Conservation (phyloP, 2,329 filamentous ascomycete species). For the Paecilomyces niveus region DNA sequence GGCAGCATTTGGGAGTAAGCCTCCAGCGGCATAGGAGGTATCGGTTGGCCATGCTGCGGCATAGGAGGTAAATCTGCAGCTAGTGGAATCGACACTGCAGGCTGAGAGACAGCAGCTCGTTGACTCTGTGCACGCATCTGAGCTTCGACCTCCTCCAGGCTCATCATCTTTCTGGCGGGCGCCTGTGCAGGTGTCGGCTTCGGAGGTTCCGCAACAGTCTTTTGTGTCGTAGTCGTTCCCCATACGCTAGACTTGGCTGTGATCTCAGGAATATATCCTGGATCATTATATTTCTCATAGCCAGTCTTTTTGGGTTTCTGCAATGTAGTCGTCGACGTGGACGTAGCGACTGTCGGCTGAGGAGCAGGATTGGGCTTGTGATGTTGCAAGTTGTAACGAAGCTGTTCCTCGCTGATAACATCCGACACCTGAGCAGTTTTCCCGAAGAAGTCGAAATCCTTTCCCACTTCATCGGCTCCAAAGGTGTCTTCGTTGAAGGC, state of each 20-base stretch:
- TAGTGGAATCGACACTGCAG: constrained; percentile 20
- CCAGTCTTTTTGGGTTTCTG: constrained; percentile 64
- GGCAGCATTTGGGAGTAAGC: constrained; percentile 30
- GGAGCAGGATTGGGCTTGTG: constrained; percentile 45
- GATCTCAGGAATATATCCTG: constrained; percentile 78
- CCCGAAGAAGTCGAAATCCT: constrained; percentile 96
- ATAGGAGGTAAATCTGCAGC: constrained; percentile 23
- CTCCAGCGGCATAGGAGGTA: constrained; percentile 21
- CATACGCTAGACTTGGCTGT: constrained; percentile 91
- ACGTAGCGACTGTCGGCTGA: constrained; percentile 28
- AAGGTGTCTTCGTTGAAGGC: constrained; percentile 98
- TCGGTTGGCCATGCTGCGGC: constrained; percentile 20
- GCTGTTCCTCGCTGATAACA: constrained; percentile 84
- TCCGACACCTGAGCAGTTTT: constrained; percentile 79
- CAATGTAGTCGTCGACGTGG: constrained; percentile 28
- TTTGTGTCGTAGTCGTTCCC: constrained; percentile 57
- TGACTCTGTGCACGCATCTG: constrained; percentile 67
- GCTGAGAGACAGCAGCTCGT: constrained; percentile 15
- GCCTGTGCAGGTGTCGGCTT: constrained; percentile 15
- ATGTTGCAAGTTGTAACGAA: constrained; percentile 71
- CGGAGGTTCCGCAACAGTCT: constrained; percentile 14
- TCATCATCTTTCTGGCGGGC: constrained; percentile 76
- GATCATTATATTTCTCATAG: constrained; percentile 84
- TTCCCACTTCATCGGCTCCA: constrained; percentile 60
- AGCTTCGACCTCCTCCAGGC: constrained; percentile 92